Conservation (phyloP, 495 filamentous ascomycete genomes). For the Sordaria brevicollis region DNA sequence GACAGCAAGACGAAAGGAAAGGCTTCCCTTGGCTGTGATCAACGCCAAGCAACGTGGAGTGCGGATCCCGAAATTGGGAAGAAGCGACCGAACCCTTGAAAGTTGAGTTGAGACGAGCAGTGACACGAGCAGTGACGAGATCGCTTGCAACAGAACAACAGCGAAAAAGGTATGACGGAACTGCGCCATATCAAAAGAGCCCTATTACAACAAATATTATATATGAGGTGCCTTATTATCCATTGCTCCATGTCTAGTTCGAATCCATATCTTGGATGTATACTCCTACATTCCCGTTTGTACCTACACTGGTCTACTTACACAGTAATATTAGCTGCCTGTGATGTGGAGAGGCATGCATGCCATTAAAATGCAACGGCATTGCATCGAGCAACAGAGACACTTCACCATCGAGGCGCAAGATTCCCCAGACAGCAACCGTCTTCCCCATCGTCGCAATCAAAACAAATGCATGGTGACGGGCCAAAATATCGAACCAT, state of each 20-base stretch:
- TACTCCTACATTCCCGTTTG: neutral
- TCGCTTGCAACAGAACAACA: neutral
- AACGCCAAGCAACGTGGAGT: constrained; percentile 8
- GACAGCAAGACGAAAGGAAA: neutral
- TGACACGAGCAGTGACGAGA: neutral
- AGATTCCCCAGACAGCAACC: neutral
- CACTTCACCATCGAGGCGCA: neutral
- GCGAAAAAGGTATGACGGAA: neutral
- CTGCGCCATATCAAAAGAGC: neutral
- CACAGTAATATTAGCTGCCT: no score
- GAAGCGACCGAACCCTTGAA: neutral
- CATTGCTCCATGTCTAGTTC: neutral
- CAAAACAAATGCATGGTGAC: neutral
- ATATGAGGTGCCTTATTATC: neutral
- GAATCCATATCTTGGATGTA: neutral
- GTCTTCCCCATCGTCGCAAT: neutral
- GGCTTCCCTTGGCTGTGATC: neutral
- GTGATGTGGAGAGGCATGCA: neutral
- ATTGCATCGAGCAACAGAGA: neutral
- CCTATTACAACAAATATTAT: neutral
- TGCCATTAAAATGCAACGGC: neutral
- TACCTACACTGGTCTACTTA: no score
- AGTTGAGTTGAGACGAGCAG: neutral
- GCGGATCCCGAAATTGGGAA: constrained; percentile 1
- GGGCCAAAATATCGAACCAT: neutral